Base-by-base conservation (phyloP, 108 stramenopile species). In the Nitzschia sp. region DNA sequence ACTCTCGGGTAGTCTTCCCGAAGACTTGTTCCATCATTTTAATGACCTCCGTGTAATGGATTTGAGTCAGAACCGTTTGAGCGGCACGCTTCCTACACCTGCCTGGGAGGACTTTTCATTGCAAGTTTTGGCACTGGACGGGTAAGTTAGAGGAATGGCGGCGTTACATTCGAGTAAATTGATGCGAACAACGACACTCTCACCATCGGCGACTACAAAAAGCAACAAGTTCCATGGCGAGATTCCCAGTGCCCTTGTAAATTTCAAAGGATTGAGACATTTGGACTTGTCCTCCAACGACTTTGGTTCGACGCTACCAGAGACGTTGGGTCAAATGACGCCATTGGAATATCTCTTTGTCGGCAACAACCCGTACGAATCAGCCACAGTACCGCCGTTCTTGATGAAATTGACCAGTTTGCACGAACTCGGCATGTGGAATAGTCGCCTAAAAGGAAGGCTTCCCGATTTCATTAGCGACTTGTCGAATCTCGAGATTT, bases 11-110 rank as follows among this genome's bases (percentile, higher is more conserved):
- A 1, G 30, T 4, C 19, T 74, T 5, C 64, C 73, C 3, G 32
- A 49, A 8, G 25, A 79, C n/a, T 63, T 73, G 55, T 72, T 67
- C 29, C 34, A 31, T 36, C 31, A 54, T 34, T 2, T 3, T 21
- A 29, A 34, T n/a, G 29, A 54, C 35, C 25, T 67, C 34, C 28
- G 29, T 24, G 66, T 67, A 2, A 21, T 67, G 15, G 54, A 67
- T 23, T 24, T 55, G 19, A 6, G 21, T 13, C 5, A 32, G 68
- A 82, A 82, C 64, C 33, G 64, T 29, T 60, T 82, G 1, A 71
- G 21, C 21, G 74, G 81, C n/a, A 54, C 71, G 9, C 71, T 81
- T 24, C 80, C 80, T 19, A 62, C 51, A 46, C 64, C 66, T 0
- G 58, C 67, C 4, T 61, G 54, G 42, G 65, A 71, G 2, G 59